Evolutionary conservation across 345 rosid species (phyloP), one percentile per base, ranked within the genome.

Genomic region (Reutealis trisperma): DNA sequence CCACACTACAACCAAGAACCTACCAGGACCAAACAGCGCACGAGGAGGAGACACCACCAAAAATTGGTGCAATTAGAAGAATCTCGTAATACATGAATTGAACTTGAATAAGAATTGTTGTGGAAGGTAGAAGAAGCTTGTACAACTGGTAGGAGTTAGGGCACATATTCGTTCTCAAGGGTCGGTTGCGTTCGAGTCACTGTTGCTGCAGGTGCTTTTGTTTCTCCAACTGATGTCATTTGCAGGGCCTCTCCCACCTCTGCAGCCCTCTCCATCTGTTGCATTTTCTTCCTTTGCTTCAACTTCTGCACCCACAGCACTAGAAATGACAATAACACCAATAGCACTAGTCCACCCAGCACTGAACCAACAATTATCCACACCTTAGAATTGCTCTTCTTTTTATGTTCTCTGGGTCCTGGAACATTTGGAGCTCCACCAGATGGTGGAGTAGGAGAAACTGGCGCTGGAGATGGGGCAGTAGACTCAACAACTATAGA

Each of bases 221-320:
- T 86, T 58, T 90, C 88, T 21, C 99, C 97, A 3, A 94, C 90
- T 0, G 89, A 74, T 63, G 98, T 88, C 93, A 94, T 91, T 24
- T 84, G 88, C 21, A 96, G 83, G 62, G 92, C 82, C 86, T 96
- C 99, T 54, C 99, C 99, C 49, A 82, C 85, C 59, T 96, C 99
- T 34, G 98, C 97, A 72, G 95, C 98, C 83, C 80, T 96, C 88
- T 96, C 94, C 99, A 96, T 94, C 78, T 85, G 90, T 63, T 85
- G 89, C 88, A 94, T 84, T 80, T 78, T 88, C 89, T 88, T 92
- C 60, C 77, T 83, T 60, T 81, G 79, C 88, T 90, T 92, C 78
- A 87, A 86, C 58, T 87, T 89, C 57, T 79, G 85, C 63, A 83
- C 84, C 88, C 98, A 84, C 71, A 88, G 27, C 2, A 88, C 84